Conservation (phyloP, 1,284 basidiomycete genomes). For the Cystobasidium sp. region DNA sequence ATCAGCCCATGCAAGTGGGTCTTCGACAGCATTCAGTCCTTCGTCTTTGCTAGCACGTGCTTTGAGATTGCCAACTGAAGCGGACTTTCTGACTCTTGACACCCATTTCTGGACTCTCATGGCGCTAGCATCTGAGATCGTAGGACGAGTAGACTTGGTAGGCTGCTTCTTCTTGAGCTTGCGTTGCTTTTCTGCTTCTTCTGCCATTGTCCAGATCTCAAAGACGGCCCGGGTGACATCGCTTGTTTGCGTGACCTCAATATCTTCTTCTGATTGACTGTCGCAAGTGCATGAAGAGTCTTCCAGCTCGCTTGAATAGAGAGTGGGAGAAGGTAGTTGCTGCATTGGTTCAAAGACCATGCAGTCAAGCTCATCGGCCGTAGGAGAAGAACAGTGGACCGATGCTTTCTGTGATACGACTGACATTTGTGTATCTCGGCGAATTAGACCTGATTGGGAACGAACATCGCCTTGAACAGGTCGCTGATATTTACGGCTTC, state of each 20-base stretch:
- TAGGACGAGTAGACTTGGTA: not conserved
- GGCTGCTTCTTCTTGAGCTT: constrained; percentile 10
- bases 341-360: constrained; percentile 42
- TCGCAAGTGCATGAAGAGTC: not conserved
- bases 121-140: not conserved
- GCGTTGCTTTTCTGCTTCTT: constrained; percentile 24
- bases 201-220: constrained; percentile 31
- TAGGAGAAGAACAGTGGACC: constrained; percentile 1
- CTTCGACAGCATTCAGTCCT: not conserved
- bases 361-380: constrained; percentile 6
- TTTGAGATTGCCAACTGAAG: not conserved
- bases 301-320: not conserved
- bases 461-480: not conserved
- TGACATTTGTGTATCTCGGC: constrained; percentile 9
- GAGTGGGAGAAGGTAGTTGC: constrained; percentile 27
- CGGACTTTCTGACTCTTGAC: not conserved
- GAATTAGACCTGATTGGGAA: not conserved
- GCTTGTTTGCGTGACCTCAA: not conserved
- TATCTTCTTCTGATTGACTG: not conserved
- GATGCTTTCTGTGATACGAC: constrained; percentile 19
- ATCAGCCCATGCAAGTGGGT: constrained; percentile 6
- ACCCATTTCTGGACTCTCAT: constrained; percentile 24
- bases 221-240: not conserved
- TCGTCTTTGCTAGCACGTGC: not conserved
- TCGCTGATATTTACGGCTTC: constrained; percentile 14